phyloP scores from a whole-genome alignment of 306 rosid species.

The Malus domestica region ASM211411v1 NC_041803.1:13093001-13093500 shows the following conservation, averaged over 20 bases:
- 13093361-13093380: not conserved
- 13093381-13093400: not conserved
- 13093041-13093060: conserved; percentile 25
- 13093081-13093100: conserved; percentile 62
- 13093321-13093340: not conserved
- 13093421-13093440: not conserved
- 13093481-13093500: not conserved
- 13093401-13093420: not conserved
- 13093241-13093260: conserved; percentile 56
- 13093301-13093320: not conserved
- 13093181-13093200: conserved; percentile 92
- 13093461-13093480: not conserved
- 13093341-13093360: not conserved
- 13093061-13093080: conserved; percentile 53
- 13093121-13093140: not conserved
- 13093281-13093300: not conserved
- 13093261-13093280: not conserved
- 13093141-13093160: not conserved
- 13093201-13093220: conserved; percentile 95
- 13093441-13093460: not conserved
- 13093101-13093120: not conserved
- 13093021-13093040: conserved; percentile 17
- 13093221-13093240: conserved; percentile 94
- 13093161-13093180: conserved; percentile 8
- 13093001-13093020: conserved; percentile 10